Evolutionary conservation across 495 filamentous ascomycete genomes (phyloP), one percentile per base, ranked within the genome.

Genomic region (Chaetomium fimeti): DNA sequence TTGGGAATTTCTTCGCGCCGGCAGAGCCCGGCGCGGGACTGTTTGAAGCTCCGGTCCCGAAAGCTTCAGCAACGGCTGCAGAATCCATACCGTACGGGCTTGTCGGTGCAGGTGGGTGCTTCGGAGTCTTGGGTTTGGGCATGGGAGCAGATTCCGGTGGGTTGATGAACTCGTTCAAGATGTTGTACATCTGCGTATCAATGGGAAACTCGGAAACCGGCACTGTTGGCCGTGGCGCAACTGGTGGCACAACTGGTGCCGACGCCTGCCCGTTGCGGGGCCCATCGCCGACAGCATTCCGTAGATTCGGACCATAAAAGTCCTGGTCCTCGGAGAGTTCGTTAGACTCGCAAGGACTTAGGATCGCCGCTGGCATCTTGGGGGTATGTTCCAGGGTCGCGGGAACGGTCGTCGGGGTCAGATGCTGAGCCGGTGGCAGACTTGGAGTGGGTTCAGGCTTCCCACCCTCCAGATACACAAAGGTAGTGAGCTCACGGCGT

Each of bases 31-130:
- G 73, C 13, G 68, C 55, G 2, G 72, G 71, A 58, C 71, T 75
- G n/a, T 54, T 56, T 40, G 72, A 59, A 52, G 57, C 47, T 20
- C 67, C 56, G 66, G 52, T 53, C 53, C 71, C 75, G 56, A 76
- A 76, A 3, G 75, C 69, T 36, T 78, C 74, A 16, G 74, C 70
- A 11, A 76, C 73, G 11, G 70, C 76, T 24, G 69, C 63, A 3
- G 78, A 77, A 57, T 73, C 71, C 75, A 79, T 79, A 15, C 77
- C 78, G 38, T 78, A 79, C 75, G 25, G 69, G 66, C 22, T 78
- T 71, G 12, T 57, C 65, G 7, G 74, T 0, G 68, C 63, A 51
- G 16, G 6, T 22, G 42, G 47, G 7, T 59, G 66, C 27, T 3
- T 32, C 11, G 69, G 42, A 7, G 60, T 61, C 24, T 56, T 48